Conservation (phyloP, 352 stramenopile species). For the Saprolegnia diclina region DNA sequence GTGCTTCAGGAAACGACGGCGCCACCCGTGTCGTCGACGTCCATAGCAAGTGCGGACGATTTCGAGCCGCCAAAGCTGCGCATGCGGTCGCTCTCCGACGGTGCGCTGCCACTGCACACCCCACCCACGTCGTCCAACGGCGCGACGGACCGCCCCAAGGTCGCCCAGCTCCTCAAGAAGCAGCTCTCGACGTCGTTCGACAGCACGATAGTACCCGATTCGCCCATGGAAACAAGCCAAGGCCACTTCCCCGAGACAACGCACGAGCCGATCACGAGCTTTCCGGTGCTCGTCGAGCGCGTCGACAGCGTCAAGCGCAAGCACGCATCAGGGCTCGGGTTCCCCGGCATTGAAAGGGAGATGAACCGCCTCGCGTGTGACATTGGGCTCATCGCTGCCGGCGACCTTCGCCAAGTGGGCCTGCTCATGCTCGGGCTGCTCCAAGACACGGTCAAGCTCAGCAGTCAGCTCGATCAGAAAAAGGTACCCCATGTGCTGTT, state of each 20-base stretch:
- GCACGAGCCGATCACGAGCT: conserved; percentile 37
- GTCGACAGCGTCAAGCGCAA: conserved; percentile 50
- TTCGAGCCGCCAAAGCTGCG: conserved; percentile 29
- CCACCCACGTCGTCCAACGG: neutral
- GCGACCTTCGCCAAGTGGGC: conserved; percentile 17
- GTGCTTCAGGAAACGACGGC: neutral
- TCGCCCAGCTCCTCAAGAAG: neutral
- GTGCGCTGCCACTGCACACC: conserved; percentile 30
- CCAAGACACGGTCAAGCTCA: conserved; percentile 7
- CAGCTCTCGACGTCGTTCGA: neutral
- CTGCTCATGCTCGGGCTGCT: conserved; percentile 14
- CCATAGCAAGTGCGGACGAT: neutral
- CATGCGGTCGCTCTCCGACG: conserved; percentile 47
- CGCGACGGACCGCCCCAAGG: neutral
- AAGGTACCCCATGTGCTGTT: neutral
- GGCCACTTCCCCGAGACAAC: neutral
- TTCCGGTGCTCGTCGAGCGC: conserved; percentile 43
- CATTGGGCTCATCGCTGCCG: conserved; percentile 18
- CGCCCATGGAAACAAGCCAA: neutral
- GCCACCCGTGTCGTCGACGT: neutral
- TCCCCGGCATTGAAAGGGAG: conserved; percentile 45
- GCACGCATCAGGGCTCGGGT: conserved; percentile 32
- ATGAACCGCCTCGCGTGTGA: conserved; percentile 35
- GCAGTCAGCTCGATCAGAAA: conserved; percentile 5
- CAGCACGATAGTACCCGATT: neutral